Evolutionary conservation across 2,329 filamentous ascomycete genomes (phyloP).

Genomic region (Fusarium sambucinum): DNA sequence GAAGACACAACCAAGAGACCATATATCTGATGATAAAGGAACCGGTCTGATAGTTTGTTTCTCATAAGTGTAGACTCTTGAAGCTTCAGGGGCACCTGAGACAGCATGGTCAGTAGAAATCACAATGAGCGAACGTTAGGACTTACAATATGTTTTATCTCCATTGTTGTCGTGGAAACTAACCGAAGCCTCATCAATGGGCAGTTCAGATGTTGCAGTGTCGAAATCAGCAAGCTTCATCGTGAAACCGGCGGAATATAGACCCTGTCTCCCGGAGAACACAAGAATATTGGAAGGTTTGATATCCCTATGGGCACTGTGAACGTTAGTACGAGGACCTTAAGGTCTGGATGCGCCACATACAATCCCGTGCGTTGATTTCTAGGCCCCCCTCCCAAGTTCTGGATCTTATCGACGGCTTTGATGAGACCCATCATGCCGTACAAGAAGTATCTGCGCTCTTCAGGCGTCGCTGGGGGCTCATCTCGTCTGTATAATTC

Average conservation of each 20-base stretch:
- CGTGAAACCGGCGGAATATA: not conserved
- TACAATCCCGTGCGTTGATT: slow-evolving; percentile 11
- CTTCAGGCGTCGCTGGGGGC: not conserved
- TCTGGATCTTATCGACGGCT: slow-evolving; percentile 18
- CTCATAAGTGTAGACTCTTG: not conserved
- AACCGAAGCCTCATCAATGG: not conserved
- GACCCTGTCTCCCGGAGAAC: not conserved
- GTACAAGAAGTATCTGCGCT: slow-evolving; percentile 9
- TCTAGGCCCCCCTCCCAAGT: not conserved
- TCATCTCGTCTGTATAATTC: slow-evolving; percentile 7
- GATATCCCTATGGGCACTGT: slow-evolving; percentile 34
- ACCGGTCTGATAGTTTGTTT: not conserved
- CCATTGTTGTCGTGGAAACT: slow-evolving; percentile 19
- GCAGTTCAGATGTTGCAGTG: not conserved
- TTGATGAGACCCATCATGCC: slow-evolving; percentile 11
- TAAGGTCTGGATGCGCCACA: not conserved
- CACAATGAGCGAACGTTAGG: fast-evolving
- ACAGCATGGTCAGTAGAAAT: not conserved
- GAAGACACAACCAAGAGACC: slow-evolving; percentile 35
- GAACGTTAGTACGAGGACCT: not conserved
- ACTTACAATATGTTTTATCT: slow-evolving; percentile 22
- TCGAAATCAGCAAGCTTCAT: slow-evolving; percentile 37
- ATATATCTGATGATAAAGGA: slow-evolving; percentile 8
- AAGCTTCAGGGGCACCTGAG: slow-evolving; percentile 25
- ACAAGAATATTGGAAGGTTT: slow-evolving; percentile 33